These are phyloP conservation scores for Hypoxylon sp. DNA, from an alignment of 2,329 filamentous ascomycete genomes.

Conservation along the genomic window DNA sequence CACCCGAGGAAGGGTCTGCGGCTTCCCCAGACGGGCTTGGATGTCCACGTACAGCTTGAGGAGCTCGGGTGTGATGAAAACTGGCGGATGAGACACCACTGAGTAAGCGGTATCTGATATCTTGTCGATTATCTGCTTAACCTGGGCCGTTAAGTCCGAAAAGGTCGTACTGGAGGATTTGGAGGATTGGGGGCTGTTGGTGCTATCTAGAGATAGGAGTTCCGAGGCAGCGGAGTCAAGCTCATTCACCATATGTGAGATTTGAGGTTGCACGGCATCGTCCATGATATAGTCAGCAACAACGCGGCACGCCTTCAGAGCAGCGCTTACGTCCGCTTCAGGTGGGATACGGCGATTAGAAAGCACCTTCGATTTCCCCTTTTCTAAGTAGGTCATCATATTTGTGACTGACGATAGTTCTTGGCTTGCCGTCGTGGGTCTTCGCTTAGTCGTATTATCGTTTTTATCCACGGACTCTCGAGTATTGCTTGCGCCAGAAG, in stretches of 20 bases:
- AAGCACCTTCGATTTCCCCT: slow-evolving; percentile 43
- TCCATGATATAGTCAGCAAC: slow-evolving; percentile 50
- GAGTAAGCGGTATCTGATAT: slow-evolving; percentile 73
- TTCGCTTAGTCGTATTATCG: slow-evolving; percentile 10
- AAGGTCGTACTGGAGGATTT: slow-evolving; percentile 32
- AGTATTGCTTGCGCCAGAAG: slow-evolving; percentile 5
- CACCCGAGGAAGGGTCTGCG: slow-evolving; percentile 81
- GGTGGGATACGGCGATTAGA: slow-evolving; percentile 43
- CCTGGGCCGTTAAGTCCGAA: slow-evolving; percentile 43
- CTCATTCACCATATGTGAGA: slow-evolving; percentile 48
- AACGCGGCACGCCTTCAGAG: slow-evolving; percentile 47
- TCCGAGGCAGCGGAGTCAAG: slow-evolving; percentile 54
- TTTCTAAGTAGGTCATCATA: slow-evolving; percentile 47
- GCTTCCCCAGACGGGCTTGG: slow-evolving; percentile 77
- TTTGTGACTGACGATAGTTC: slow-evolving; percentile 45
- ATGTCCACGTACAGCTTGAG: slow-evolving; percentile 81
- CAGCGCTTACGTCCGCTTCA: slow-evolving; percentile 47
- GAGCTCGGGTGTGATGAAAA: slow-evolving; percentile 81
- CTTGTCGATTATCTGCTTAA: slow-evolving; percentile 61
- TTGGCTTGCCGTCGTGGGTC: slow-evolving; percentile 21
- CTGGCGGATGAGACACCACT: slow-evolving; percentile 77
- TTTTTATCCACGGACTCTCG: slow-evolving; percentile 9
- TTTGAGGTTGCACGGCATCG: slow-evolving; percentile 48
- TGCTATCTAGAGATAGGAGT: slow-evolving; percentile 52
- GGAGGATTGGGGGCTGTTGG: slow-evolving; percentile 24